A percentile compares a stretch with the other conserved stretches of the same genome.
phyloP scores from a whole-genome alignment of 257 asterid species.

The Marsdenia floribunda region DNA sequence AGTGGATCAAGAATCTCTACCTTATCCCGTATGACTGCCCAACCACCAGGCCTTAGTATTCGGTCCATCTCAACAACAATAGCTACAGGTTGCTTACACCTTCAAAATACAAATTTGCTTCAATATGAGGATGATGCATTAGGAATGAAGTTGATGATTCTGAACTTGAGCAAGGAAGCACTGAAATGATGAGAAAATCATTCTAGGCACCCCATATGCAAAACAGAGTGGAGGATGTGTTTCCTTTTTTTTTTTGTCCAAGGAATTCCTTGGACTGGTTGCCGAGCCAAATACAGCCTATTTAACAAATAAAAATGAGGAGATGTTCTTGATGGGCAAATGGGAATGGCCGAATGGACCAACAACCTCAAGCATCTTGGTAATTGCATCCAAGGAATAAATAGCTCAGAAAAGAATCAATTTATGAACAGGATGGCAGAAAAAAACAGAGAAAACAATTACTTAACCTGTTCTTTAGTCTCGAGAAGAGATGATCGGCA shows the following conservation, averaged over 20 bases:
- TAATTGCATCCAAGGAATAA: background rate
- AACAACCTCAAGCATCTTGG: background rate
- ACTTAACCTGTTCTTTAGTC: conserved; percentile 47
- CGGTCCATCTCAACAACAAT: conserved; percentile 92
- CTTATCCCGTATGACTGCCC: conserved; percentile 84
- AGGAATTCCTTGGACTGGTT: background rate
- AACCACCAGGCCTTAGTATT: conserved; percentile 77
- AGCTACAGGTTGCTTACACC: conserved; percentile 76
- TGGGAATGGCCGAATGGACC: background rate
- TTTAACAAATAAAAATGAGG: background rate
- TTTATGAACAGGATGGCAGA: background rate
- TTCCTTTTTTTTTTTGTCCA: background rate
- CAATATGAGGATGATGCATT: background rate
- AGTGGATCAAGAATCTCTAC: conserved; percentile 74
- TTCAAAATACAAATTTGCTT: conserved; percentile 22
- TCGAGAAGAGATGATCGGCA: conserved; percentile 97
- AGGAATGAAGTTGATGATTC: background rate
- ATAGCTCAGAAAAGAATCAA: background rate
- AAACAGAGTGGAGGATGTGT: background rate
- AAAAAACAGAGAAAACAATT: background rate
- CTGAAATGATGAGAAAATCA: background rate
- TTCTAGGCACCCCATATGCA: background rate
- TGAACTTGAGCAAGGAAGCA: background rate
- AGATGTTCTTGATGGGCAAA: background rate
- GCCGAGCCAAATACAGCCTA: background rate